Evolutionary conservation across 371 early-diverging fungal species (phyloP).

Genomic region (Syncephalastrum monosporum): DNA sequence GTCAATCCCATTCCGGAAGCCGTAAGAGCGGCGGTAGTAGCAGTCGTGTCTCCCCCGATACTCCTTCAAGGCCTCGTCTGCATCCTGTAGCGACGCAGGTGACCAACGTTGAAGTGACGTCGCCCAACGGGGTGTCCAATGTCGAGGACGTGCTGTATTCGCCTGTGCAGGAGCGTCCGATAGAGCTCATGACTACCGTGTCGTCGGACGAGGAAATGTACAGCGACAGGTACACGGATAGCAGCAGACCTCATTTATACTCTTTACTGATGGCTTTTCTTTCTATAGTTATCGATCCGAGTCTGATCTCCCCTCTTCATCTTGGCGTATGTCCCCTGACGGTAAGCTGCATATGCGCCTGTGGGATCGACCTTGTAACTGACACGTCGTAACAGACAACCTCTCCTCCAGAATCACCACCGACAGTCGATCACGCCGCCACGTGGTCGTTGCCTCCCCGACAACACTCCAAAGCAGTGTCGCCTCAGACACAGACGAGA

Average conservation of each 20-base stretch:
- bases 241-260: background rate
- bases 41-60: background rate
- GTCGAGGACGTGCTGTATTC: slow-evolving; percentile 17
- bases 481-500: too few relatives aligned
- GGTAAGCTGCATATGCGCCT: too few relatives aligned
- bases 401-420: too few relatives aligned
- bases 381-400: too few relatives aligned
- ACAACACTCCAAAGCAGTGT: too few relatives aligned
- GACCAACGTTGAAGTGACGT: slow-evolving; percentile 9
- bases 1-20: background rate
- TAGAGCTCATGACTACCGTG: background rate
- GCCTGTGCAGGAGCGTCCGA: background rate
- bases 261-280: background rate
- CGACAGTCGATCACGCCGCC: too few relatives aligned
- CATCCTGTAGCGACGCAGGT: background rate
- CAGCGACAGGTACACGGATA: slow-evolving; percentile 7
- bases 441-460: too few relatives aligned
- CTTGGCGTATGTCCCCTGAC: too few relatives aligned
- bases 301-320: slow-evolving; percentile 13
- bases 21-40: slow-evolving; percentile 4
- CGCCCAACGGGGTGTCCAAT: slow-evolving; percentile 7
- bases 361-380: too few relatives aligned
- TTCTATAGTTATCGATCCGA: slow-evolving; percentile 13
- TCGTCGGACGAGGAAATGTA: slow-evolving; percentile 24
- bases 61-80: background rate